Evolutionary conservation across 1,284 basidiomycete genomes (phyloP).

Genomic region (Puccinia sorghi): DNA sequence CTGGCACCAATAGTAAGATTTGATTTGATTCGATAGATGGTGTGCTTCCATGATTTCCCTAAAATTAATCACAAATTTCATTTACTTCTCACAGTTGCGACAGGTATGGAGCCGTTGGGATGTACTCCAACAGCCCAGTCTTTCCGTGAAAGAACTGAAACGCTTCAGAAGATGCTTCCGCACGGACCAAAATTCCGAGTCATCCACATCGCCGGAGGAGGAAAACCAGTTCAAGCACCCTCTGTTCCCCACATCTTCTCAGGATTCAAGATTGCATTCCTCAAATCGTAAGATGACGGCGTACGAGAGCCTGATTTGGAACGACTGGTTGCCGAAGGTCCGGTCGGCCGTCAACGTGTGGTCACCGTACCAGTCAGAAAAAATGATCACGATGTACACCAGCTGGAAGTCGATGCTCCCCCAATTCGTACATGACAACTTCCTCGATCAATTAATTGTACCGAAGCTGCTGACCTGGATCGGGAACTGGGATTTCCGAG

Average conservation of each 20-base stretch:
- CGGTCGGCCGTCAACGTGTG: conserved; percentile 83
- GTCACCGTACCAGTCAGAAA: conserved; percentile 71
- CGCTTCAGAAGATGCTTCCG: conserved; percentile 70
- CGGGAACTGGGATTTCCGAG: conserved; percentile 66
- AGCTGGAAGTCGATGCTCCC: conserved; percentile 85
- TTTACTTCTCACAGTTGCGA: conserved; percentile 62
- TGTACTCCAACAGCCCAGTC: conserved; percentile 69
- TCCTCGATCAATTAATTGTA: conserved; percentile 89
- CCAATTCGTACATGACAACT: conserved; percentile 85
- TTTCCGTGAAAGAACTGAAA: conserved; percentile 65
- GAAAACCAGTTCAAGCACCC: conserved; percentile 23
- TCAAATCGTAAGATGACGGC: conserved; percentile 72
- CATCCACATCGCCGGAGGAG: conserved; percentile 47
- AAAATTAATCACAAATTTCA: conserved; percentile 51
- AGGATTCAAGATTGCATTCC: neutral
- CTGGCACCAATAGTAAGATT: conserved; percentile 71
- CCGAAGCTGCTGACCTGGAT: conserved; percentile 85
- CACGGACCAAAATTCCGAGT: conserved; percentile 57
- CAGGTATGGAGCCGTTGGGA: conserved; percentile 70
- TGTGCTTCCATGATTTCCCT: conserved; percentile 57
- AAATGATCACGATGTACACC: conserved; percentile 80
- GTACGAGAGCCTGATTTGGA: conserved; percentile 91
- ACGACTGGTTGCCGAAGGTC: conserved; percentile 89
- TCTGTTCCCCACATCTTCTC: conserved; percentile 18
- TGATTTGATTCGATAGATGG: conserved; percentile 26